Percentiles rank a stretch among this genome's conserved stretches.
These are phyloP conservation scores for Chlorella sp. DNA, from an alignment of 139 green algal species.

Conservation along the genomic window DNA sequence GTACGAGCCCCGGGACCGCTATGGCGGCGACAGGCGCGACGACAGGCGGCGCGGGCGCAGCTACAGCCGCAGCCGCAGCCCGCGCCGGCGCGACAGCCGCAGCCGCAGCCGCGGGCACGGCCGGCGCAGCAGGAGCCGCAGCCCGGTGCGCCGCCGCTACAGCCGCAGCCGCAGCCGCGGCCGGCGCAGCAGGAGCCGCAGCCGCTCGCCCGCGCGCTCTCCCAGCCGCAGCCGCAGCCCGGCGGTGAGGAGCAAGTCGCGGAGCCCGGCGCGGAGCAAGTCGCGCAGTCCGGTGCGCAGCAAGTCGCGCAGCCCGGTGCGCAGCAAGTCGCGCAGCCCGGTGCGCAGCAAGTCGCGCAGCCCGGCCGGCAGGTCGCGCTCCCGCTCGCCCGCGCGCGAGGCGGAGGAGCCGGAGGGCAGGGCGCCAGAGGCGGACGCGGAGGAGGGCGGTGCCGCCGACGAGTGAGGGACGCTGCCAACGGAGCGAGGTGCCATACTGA, in stretches of 20 bases:
- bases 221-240: not conserved
- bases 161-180: conserved; percentile 11
- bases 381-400: not conserved
- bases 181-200: conserved; percentile 5
- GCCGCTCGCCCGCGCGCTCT: not conserved
- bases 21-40: not conserved
- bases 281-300: not conserved
- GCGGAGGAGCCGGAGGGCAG: too few relatives aligned
- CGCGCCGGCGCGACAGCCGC: too few relatives aligned
- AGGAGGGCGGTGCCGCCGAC: too few relatives aligned
- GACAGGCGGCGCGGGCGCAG: not conserved
- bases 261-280: not conserved
- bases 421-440: too few relatives aligned
- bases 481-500: too few relatives aligned
- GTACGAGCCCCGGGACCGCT: not conserved
- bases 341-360: not conserved
- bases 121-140: conserved; percentile 10
- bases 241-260: not conserved
- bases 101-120: not conserved
- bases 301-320: not conserved
- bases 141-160: not conserved
- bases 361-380: not conserved
- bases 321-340: not conserved
- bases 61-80: not conserved
- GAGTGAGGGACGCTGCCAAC: too few relatives aligned